Evolutionary conservation across 2,329 filamentous ascomycete genomes (phyloP), one percentile per base, ranked within the genome.

Genomic region (Claviceps sp.): DNA sequence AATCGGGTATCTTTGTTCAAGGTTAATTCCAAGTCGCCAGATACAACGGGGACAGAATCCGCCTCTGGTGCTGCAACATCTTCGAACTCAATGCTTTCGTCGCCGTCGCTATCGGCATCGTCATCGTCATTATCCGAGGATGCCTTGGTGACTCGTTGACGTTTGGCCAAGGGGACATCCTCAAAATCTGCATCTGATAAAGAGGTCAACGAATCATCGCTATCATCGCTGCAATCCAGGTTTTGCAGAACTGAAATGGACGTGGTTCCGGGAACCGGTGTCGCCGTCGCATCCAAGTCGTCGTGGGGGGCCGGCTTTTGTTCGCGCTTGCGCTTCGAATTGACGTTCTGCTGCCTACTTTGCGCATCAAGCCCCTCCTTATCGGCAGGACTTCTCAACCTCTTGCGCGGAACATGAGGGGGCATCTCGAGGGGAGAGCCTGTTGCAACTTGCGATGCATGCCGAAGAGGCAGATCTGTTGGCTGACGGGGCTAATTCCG

Each of bases 11-110:
- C 78, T 57, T 73, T 74, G 39, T 73, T 73, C 34, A 94, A 69
- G 0, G 85, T 91, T 59, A 94, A 70, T 57, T 91, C 84, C 38
- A 94, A 71, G 61, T 89, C 84, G 11, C 82, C 83, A 1, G 80
- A 73, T 1, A 79, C 72, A 2, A 69, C 67, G 48, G 74, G 70
- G 5, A 75, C 70, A 68, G 67, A 56, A 64, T 68, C 61, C 11
- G 81, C 77, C 56, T 80, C 77, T 56, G 83, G 81, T 42, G 82
- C 83, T 54, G 80, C 77, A 4, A 85, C 74, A 48, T 82, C 78
- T 40, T 82, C 79, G 38, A 83, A 77, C 10, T 78, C 76, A 41
- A 84, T 75, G 13, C 74, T 70, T 16, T 58, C 58, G 5, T 61
- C 59, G 1, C 34, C 26, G 10, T 47, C 44, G 26, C 34, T 11